Conservation (phyloP, 768 basidiomycete species). For the Amylocystis lapponica region DNA sequence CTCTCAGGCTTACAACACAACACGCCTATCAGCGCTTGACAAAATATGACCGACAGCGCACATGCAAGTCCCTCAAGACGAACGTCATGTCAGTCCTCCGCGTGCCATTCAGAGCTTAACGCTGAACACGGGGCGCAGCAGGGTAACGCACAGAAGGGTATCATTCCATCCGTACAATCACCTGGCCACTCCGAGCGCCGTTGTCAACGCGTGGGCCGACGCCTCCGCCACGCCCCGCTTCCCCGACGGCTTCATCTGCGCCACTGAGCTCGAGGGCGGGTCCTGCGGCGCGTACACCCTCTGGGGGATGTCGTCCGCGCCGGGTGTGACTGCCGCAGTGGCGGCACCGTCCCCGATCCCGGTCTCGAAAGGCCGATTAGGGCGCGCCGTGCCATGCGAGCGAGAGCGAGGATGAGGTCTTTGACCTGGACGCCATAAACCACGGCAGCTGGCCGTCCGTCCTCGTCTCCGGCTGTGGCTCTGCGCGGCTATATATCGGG, state of each 20-base stretch:
- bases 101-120: not conserved
- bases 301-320: conserved; percentile 64
- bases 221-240: conserved; percentile 27
- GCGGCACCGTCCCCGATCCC: conserved; percentile 25
- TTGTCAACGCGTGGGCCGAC: conserved; percentile 47
- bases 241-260: conserved; percentile 47
- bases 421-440: conserved; percentile 8
- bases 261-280: conserved; percentile 57
- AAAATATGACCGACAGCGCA: conserved; percentile 21
- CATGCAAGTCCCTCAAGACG: conserved; percentile 29
- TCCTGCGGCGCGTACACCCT: conserved; percentile 49
- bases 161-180: conserved; percentile 59
- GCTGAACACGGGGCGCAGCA: conserved; percentile 17
- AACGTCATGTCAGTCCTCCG: conserved; percentile 40
- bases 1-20: no score
- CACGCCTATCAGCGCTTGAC: no score
- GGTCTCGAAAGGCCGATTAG: conserved; percentile 19
- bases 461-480: no score
- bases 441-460: no score
- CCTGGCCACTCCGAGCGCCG: conserved; percentile 64
- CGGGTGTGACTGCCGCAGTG: conserved; percentile 49
- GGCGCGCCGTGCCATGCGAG: not conserved
- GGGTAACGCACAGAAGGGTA: conserved; percentile 63
- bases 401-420: conserved; percentile 1
- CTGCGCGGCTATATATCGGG: no score